Evolutionary conservation across 2,329 filamentous ascomycete species (phyloP), one percentile per base, ranked within the genome.

Genomic region (Xylariomycetidae sp.): DNA sequence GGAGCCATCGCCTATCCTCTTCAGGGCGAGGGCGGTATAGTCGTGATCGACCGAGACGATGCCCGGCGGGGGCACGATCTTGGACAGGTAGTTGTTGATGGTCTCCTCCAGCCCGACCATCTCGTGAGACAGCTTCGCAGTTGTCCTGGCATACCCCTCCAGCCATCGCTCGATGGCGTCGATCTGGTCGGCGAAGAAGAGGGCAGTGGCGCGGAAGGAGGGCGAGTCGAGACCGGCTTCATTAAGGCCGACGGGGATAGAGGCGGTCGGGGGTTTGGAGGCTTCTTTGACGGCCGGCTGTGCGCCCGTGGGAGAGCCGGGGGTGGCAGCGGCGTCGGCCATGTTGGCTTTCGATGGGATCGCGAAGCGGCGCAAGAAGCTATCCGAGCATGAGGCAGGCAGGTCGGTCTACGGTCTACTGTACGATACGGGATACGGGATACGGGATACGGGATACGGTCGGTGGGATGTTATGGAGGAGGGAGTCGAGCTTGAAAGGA

Each of bases 201-300:
- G 66, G 25, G 86, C 77, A 15, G 85, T 85, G 29, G 89, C 86
- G 45, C 92, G 86, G 60, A 96, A 96, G 22, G 89, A 93, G 17
- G 92, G 92, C 24, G 89, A 95, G 63, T 98, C 92, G 65, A 96
- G 83, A 14, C 88, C 85, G 31, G 92, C 92, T 73, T 98, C 92
- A 64, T 90, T 92, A 49, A 96, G 74, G 40, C 81, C 80, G 22
- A 96, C 89, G 27, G 92, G 87, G 37, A 77, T 68, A 19, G 66
- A 62, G 22, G 68, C 63, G 41, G 57, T 60, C 32, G 50, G 34
- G 33, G 45, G 47, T 25, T 48, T 56, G 14, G 43, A 19, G n/a
- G 31, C 24, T 20, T 44, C 19, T 14, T 31, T 25, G 24, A 43
- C 19, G 15, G 46, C 29, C 6, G 44, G 29, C 16, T 40, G 25